Evolutionary conservation across 2,329 filamentous ascomycete species (phyloP), one percentile per base, ranked within the genome.

Genomic region (Trichophyton equinum): DNA sequence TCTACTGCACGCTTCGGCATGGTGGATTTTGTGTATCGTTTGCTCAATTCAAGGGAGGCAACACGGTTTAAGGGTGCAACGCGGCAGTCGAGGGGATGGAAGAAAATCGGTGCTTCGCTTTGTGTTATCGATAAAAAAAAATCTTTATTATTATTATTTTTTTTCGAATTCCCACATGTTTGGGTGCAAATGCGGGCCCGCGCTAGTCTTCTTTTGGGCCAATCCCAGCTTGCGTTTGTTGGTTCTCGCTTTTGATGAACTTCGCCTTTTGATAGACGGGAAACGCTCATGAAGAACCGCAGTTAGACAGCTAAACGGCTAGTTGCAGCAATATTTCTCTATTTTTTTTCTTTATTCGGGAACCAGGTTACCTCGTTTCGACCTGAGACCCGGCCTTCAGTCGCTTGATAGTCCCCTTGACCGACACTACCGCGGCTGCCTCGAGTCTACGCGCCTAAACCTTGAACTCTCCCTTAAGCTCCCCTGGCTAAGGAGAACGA

Each of bases 1-100:
- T 85, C 82, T 61, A 81, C 82, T 36, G 78, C 74, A 71, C 83
- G 77, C 72, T 86, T 86, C 49, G 81, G 79, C 83, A 86, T 86
- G 40, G 7, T 47, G 18, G 44, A 22, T n/a, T n/a, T 9, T 25
- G 18, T 22, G 8, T 20, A 9, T 18, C 44, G 18, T 22, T 25
- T 47, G 42, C 15, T 20, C 42, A 47, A 47, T 47, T 25, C 18
- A 13, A 47, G 20, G n/a, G 4, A 44, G 7, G 15, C 38, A 44
- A 58, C 9, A 22, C n/a, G 22, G 8, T 59, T n/a, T 20, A 15
- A 42, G 15, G 4, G 3, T 11, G 3, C 18, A 47, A 18, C 7
- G 9, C 20, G 5, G 33, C 33, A 8, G 6, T 36, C n/a, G 53
- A 13, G 20, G 53, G 9, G 20, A 44, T n/a, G 42, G n/a, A 20